Percentiles rank a stretch among this genome's conserved stretches.
These are phyloP conservation scores for Sorghum bicolor DNA, from an alignment of 176 grass and related monocot genomes.

Conservation along the genomic window Sorghum_bicolor_NCBIv3 NC_012870.2:19104501-19105000, in stretches of 20 bases:
- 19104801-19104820: background rate
- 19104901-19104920: background rate
- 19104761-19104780: constrained; percentile 20
- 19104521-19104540: too few species aligned
- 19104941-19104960: background rate
- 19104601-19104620: background rate
- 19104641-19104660: background rate
- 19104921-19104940: background rate
- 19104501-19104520: too few species aligned
- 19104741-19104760: background rate
- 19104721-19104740: constrained; percentile 24
- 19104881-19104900: background rate
- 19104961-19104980: background rate
- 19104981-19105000: background rate
- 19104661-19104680: background rate
- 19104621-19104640: background rate
- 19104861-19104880: background rate
- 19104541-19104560: too few species aligned
- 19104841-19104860: background rate
- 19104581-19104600: background rate
- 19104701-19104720: background rate
- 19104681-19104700: background rate
- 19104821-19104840: background rate
- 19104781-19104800: background rate
- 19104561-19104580: too few species aligned